Percentiles rank a stretch among this genome's conserved stretches.
Evolutionary conservation across 768 basidiomycete species (phyloP).

Genomic region (Boletales sp.): DNA sequence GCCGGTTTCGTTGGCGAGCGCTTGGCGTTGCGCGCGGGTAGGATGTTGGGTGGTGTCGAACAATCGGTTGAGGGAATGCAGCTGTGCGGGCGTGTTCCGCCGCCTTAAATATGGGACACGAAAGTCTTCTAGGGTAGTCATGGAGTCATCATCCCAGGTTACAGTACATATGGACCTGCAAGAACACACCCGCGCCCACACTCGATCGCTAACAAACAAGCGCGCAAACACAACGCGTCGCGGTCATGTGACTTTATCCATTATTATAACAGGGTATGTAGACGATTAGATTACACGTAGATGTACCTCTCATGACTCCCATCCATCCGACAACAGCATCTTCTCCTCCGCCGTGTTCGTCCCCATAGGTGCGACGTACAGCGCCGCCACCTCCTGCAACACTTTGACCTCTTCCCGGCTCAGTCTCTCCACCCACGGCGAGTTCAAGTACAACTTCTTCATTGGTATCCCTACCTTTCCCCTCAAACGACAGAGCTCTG

Average conservation of each 20-base stretch:
- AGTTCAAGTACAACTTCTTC: constrained; percentile 46
- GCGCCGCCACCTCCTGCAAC: constrained; percentile 21
- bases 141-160: too few species aligned
- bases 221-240: constrained; percentile 12
- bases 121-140: background rate
- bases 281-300: constrained; percentile 8
- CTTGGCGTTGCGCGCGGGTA: constrained; percentile 39
- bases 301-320: constrained; percentile 10
- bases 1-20: constrained; percentile 36
- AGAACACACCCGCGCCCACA: background rate
- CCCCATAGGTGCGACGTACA: constrained; percentile 33
- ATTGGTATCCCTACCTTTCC: constrained; percentile 41
- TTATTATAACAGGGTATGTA: background rate
- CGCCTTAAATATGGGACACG: constrained; percentile 28
- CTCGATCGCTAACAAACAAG: constrained; percentile 2
- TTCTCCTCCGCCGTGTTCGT: constrained; percentile 47
- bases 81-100: constrained; percentile 32
- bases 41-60: constrained; percentile 39
- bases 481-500: constrained; percentile 36
- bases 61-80: constrained; percentile 31
- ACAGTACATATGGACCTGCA: constrained; percentile 15
- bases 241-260: constrained; percentile 22
- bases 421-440: constrained; percentile 25
- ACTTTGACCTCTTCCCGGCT: constrained; percentile 19
- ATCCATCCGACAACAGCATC: constrained; percentile 24